A percentile compares a stretch with the other conserved stretches of the same genome.
phyloP scores from a whole-genome alignment of 1,284 basidiomycete species.

The Boletus mariae region DNA sequence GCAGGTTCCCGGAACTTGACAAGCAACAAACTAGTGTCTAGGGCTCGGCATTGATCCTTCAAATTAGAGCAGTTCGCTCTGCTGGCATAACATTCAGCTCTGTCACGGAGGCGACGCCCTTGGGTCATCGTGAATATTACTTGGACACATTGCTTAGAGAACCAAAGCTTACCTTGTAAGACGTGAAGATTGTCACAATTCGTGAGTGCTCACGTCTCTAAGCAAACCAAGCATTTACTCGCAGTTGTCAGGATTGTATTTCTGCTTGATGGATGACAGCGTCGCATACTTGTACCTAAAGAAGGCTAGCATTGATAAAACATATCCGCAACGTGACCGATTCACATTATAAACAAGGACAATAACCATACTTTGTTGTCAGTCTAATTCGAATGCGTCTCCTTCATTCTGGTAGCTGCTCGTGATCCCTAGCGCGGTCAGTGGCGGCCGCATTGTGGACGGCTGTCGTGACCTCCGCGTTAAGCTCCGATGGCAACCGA shows the following conservation, averaged over 20 bases:
- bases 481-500: constrained; percentile 12
- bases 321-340: too few species aligned
- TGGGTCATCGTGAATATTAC: not conserved
- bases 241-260: constrained; percentile 27
- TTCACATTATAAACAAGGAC: not conserved
- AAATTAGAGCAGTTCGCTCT: constrained; percentile 1
- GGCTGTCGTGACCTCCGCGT: constrained; percentile 2
- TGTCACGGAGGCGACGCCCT: constrained; percentile 18
- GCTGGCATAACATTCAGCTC: constrained; percentile 9
- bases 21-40: too few species aligned
- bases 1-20: too few species aligned
- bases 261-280: constrained; percentile 22
- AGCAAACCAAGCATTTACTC: not conserved
- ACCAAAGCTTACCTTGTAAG: constrained; percentile 17
- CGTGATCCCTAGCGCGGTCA: constrained; percentile 17
- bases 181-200: constrained; percentile 11
- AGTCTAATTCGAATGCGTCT: constrained; percentile 16
- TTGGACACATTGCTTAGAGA: not conserved
- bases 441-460: constrained; percentile 11
- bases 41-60: too few species aligned
- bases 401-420: constrained; percentile 27
- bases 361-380: constrained; percentile 18
- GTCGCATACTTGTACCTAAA: constrained; percentile 25
- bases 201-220: not conserved
- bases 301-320: constrained; percentile 10